Evolutionary conservation across 768 basidiomycete species (phyloP).

Genomic region (Rhodosporidiobolus odoratus): DNA sequence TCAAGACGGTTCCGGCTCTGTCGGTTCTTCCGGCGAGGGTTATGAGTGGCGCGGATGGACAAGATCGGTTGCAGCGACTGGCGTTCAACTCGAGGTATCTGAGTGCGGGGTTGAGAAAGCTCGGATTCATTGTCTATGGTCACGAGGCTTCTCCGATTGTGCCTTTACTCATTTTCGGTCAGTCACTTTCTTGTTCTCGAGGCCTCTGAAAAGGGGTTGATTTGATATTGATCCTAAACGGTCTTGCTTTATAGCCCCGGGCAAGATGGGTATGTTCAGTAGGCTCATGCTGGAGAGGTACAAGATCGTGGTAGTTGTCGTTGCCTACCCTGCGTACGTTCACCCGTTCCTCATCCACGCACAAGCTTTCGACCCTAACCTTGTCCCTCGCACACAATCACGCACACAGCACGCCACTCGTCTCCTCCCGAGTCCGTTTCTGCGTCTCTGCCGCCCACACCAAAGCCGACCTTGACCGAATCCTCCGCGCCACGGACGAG

Average conservation of each 20-base stretch:
- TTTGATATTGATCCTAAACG: too few relatives aligned
- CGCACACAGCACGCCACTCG: slow-evolving; percentile 75
- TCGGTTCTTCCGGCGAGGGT: slow-evolving; percentile 60
- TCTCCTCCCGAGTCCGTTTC: slow-evolving; percentile 83
- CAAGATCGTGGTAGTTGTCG: slow-evolving; percentile 41
- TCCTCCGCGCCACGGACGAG: slow-evolving; percentile 84
- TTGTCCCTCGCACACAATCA: neutral
- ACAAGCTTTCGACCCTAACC: neutral
- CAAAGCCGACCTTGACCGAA: slow-evolving; percentile 86
- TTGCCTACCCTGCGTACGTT: slow-evolving; percentile 41
- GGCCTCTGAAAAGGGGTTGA: neutral
- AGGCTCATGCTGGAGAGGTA: slow-evolving; percentile 59
- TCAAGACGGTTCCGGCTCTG: slow-evolving; percentile 40
- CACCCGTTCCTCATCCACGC: neutral
- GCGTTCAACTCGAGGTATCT: slow-evolving; percentile 96
- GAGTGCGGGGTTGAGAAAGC: slow-evolving; percentile 71
- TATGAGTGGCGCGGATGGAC: slow-evolving; percentile 77
- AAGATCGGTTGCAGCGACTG: slow-evolving; percentile 71
- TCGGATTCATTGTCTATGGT: slow-evolving; percentile 96
- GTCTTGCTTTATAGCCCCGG: too few relatives aligned
- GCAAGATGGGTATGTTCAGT: slow-evolving; percentile 52
- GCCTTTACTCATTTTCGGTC: slow-evolving; percentile 82
- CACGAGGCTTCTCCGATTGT: slow-evolving; percentile 87
- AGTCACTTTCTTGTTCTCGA: too few relatives aligned
- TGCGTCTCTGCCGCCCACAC: slow-evolving; percentile 93